These are phyloP conservation scores for Ploettnerulaceae sp. DNA, from an alignment of 2,329 filamentous ascomycete species.

Conservation along the genomic window DNA sequence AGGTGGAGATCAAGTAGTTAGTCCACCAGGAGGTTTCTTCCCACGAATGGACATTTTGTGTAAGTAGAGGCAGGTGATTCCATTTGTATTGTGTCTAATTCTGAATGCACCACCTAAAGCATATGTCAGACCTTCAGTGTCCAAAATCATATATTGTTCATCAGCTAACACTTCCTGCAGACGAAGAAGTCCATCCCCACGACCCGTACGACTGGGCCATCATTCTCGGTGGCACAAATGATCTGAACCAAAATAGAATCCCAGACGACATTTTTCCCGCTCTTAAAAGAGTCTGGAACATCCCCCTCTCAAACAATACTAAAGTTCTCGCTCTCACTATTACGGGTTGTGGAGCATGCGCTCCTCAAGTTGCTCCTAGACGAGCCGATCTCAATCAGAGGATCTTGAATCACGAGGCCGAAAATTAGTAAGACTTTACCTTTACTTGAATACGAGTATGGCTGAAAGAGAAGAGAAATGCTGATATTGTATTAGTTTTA, in stretches of 20 bases:
- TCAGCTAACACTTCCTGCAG: constrained; percentile 4
- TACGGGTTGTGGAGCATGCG: constrained; percentile 43
- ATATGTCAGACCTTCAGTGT: no score
- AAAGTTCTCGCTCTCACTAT: constrained; percentile 61
- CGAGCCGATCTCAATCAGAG: constrained; percentile 47
- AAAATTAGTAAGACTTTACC: constrained; percentile 46
- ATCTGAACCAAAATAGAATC: constrained; percentile 41
- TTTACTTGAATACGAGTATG: neutral
- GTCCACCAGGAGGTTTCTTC: constrained; percentile 28
- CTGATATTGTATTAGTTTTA: constrained; percentile 40
- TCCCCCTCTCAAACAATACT: constrained; percentile 44
- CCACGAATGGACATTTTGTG: constrained; percentile 32
- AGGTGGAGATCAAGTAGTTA: constrained; percentile 47
- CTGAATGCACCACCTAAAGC: no score
- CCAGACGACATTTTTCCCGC: constrained; percentile 43
- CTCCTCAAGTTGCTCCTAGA: constrained; percentile 31
- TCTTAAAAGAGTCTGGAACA: constrained; percentile 47
- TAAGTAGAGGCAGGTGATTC: constrained; percentile 29
- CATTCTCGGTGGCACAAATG: constrained; percentile 61
- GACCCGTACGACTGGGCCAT: constrained; percentile 52
- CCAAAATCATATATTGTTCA: no score
- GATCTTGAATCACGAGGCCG: constrained; percentile 46
- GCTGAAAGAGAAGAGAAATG: neutral
- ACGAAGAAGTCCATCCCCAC: constrained; percentile 16
- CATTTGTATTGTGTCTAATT: neutral